These are phyloP conservation scores for Neonectria hederae DNA, from an alignment of 2,329 filamentous ascomycete genomes.

Conservation along the genomic window DNA sequence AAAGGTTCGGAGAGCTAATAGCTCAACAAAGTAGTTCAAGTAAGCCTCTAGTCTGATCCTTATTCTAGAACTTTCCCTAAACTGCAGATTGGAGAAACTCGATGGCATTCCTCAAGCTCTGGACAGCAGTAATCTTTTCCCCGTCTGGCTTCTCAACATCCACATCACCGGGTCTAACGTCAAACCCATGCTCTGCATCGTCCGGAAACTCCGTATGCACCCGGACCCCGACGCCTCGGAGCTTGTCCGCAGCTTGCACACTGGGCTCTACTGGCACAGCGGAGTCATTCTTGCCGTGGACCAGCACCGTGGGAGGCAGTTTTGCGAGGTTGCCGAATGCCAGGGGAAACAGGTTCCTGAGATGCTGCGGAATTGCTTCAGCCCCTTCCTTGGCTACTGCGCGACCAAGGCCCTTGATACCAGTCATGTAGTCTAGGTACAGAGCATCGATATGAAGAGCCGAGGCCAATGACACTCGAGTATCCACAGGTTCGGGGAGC, in stretches of 20 bases:
- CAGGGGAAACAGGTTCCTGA: slow-evolving; percentile 29
- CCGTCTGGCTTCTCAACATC: slow-evolving; percentile 27
- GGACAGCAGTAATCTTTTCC: background rate
- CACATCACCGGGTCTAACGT: slow-evolving; percentile 20
- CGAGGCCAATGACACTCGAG: slow-evolving; percentile 12
- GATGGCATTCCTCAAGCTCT: slow-evolving; percentile 29
- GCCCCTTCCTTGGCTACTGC: slow-evolving; percentile 22
- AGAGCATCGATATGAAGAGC: slow-evolving; percentile 34
- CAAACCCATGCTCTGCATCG: slow-evolving; percentile 36
- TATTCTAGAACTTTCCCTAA: background rate
- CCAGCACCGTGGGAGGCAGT: slow-evolving; percentile 30
- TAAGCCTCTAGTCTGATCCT: background rate
- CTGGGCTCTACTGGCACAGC: slow-evolving; percentile 33
- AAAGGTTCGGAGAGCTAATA: too few relatives aligned
- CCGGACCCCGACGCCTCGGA: slow-evolving; percentile 19
- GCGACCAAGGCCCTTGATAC: slow-evolving; percentile 15
- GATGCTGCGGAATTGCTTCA: slow-evolving; percentile 21
- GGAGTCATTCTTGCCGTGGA: slow-evolving; percentile 35
- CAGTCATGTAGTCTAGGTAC: slow-evolving; percentile 37
- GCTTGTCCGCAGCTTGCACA: slow-evolving; percentile 29
- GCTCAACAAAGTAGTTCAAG: background rate
- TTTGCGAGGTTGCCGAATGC: slow-evolving; percentile 18
- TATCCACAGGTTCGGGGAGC: background rate
- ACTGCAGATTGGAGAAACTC: slow-evolving; percentile 19
- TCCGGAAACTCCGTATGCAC: slow-evolving; percentile 29